Evolutionary conservation across 2,329 filamentous ascomycete genomes (phyloP).

Genomic region (Pyricularia sp.): DNA sequence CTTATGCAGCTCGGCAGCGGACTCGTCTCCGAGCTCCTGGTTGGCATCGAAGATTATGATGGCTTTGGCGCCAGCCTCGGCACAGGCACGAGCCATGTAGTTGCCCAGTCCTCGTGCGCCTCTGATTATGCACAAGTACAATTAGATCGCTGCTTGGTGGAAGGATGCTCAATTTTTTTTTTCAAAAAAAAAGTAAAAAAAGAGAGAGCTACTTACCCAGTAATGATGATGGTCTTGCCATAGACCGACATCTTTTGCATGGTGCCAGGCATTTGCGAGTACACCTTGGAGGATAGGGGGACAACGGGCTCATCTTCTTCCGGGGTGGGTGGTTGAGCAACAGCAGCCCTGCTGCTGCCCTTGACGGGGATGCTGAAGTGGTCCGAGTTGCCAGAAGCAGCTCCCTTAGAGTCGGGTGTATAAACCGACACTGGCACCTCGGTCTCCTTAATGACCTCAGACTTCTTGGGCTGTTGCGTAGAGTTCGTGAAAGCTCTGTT

Average conservation of each 20-base stretch:
- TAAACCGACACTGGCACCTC: slow-evolving; percentile 45
- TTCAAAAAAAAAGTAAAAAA: not conserved
- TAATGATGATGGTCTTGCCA: slow-evolving; percentile 60
- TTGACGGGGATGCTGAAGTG: slow-evolving; percentile 43
- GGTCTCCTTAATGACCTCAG: slow-evolving; percentile 41
- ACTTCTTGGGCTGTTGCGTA: slow-evolving; percentile 24
- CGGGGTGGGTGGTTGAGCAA: slow-evolving; percentile 10
- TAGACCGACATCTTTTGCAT: slow-evolving; percentile 57
- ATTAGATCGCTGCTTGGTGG: not conserved
- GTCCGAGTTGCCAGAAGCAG: slow-evolving; percentile 26
- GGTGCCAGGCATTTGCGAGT: slow-evolving; percentile 45
- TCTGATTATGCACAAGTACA: slow-evolving; percentile 22
- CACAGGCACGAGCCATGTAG: slow-evolving; percentile 65
- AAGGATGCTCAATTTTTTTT: not conserved
- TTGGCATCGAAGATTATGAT: slow-evolving; percentile 68
- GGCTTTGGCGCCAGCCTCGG: slow-evolving; percentile 61
- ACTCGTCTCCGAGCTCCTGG: slow-evolving; percentile 57
- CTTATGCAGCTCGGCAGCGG: slow-evolving; percentile 55
- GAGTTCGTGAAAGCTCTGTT: slow-evolving; percentile 24
- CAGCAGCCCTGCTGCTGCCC: slow-evolving; percentile 28
- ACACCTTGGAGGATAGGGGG: slow-evolving; percentile 40
- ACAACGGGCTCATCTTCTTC: slow-evolving; percentile 31
- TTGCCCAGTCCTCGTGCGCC: slow-evolving; percentile 67
- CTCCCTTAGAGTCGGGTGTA: slow-evolving; percentile 31
- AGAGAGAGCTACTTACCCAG: slow-evolving; percentile 38